Conservation (phyloP, 1,284 basidiomycete genomes). For the Fomitopsis pinicola region DNA sequence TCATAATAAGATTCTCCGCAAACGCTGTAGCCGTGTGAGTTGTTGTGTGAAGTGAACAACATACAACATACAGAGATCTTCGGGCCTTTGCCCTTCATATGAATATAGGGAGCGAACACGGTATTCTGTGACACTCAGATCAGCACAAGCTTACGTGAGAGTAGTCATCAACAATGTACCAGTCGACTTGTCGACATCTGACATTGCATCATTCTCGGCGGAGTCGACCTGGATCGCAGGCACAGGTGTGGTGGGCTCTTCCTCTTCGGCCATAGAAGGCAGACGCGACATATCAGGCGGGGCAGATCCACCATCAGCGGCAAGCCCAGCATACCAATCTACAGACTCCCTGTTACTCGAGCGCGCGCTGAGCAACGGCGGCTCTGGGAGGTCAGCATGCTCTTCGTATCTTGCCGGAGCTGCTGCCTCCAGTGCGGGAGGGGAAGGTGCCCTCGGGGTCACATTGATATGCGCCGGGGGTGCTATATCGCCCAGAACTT, state of each 20-base stretch:
- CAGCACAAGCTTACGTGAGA: conserved; percentile 2
- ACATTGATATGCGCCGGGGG: conserved; percentile 71
- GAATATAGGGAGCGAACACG: conserved; percentile 78
- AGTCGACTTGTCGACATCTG: conserved; percentile 73
- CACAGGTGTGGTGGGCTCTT: conserved; percentile 28
- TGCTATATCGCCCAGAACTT: conserved; percentile 71
- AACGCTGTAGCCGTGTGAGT: conserved; percentile 54
- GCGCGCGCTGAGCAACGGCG: conserved; percentile 17
- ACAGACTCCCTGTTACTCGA: conserved; percentile 74
- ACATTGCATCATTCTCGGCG: conserved; percentile 55
- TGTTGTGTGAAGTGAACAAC: background rate
- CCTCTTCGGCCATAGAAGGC: conserved; percentile 58
- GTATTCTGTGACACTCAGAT: conserved; percentile 40
- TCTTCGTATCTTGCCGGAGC: background rate
- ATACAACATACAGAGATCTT: conserved; percentile 72
- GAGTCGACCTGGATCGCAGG: conserved; percentile 60
- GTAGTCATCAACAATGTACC: conserved; percentile 35
- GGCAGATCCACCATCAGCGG: conserved; percentile 55
- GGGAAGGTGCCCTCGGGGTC: conserved; percentile 40
- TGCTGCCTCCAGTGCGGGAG: conserved; percentile 18
- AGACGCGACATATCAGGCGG: conserved; percentile 34
- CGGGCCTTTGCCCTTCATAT: conserved; percentile 81
- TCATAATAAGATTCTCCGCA: conserved; percentile 75
- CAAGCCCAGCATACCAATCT: conserved; percentile 90
- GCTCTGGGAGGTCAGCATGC: conserved; percentile 22